Conservation (phyloP, 1,284 basidiomycete species). For the Fomitiporia mediterranea region DNA sequence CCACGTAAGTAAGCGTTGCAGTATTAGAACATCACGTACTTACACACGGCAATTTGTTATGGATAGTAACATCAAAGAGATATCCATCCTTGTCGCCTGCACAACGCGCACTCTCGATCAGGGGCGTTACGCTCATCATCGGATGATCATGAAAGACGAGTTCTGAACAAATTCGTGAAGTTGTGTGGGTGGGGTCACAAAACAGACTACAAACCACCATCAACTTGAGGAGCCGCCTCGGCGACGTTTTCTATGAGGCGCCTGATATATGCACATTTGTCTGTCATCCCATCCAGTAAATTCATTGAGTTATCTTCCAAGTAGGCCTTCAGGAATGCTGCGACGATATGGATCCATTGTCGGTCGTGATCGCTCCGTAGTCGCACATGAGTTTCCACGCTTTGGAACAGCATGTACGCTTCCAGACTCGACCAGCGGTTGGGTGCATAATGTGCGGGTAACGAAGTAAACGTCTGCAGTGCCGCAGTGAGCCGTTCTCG, state of each 20-base stretch:
- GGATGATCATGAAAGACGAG: conserved; percentile 64
- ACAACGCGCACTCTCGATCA: conserved; percentile 38
- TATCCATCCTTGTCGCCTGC: conserved; percentile 62
- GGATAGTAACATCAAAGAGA: conserved; percentile 50
- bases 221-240: conserved; percentile 44
- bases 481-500: conserved; percentile 59
- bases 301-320: conserved; percentile 51
- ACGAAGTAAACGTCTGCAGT: conserved; percentile 63
- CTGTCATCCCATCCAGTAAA: conserved; percentile 46
- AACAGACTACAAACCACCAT: conserved; percentile 44
- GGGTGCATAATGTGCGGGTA: conserved; percentile 80
- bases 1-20: conserved; percentile 15
- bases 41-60: conserved; percentile 72
- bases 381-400: conserved; percentile 57
- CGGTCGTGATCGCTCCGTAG: conserved; percentile 50
- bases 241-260: conserved; percentile 49
- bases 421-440: conserved; percentile 76
- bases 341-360: conserved; percentile 70
- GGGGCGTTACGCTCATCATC: conserved; percentile 48
- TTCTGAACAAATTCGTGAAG: conserved; percentile 39
- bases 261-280: conserved; percentile 48
- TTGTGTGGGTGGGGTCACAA: not conserved
- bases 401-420: conserved; percentile 66
- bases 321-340: conserved; percentile 66
- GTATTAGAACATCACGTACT: conserved; percentile 27